Base-by-base conservation (phyloP, 2,329 filamentous ascomycete species). In the Ascocoryne sarcoides region DNA sequence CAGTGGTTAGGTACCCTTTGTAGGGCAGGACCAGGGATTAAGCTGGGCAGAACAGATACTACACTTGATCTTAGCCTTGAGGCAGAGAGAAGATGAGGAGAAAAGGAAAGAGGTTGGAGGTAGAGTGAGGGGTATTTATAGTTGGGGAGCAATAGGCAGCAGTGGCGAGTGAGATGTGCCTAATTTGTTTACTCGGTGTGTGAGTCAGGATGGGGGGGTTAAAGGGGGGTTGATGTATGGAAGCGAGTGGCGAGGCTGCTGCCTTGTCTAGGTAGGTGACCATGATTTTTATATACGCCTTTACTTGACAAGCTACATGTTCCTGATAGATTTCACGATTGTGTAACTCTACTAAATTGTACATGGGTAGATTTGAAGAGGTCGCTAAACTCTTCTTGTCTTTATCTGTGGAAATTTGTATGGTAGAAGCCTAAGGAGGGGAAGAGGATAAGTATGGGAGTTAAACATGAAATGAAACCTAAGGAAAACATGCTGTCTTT, bases 21-120 rank as follows among this genome's bases (percentile, higher is more conserved):
- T 32, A 28, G 15, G 36, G 26, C 70, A 35, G 37, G 31, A 23
- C 73, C 71, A 76, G 72, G 69, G 70, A 75, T 76, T 75, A 77
- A 76, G 75, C 74, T 78, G 71, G 76, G 74, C 76, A 79, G 75
- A 79, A 78, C 71, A 76, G 71, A 76, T 77, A 76, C 73, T 75
- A 76, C 71, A 75, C 66, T 73, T 73, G 71, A 75, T 75, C 59
- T 56, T 60, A 62, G 62, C 62, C 65, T 65, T 66, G 64, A 63
- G 66, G 65, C 63, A 69, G 71, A 71, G 66, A 70, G 43, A 54
- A 54, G 36, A 43, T 43, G 39, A 44, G 46, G 41, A 39, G 32
- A 32, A 34, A 15, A 12, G 12, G 43, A 51, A 40, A 45, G 34
- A 40, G 19, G 32, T 15, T 37, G 33, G 18, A 19, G 40, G 32